Evolutionary conservation across 2,329 filamentous ascomycete species (phyloP), one percentile per base, ranked within the genome.

Genomic region (Malbranchea zuffiana): DNA sequence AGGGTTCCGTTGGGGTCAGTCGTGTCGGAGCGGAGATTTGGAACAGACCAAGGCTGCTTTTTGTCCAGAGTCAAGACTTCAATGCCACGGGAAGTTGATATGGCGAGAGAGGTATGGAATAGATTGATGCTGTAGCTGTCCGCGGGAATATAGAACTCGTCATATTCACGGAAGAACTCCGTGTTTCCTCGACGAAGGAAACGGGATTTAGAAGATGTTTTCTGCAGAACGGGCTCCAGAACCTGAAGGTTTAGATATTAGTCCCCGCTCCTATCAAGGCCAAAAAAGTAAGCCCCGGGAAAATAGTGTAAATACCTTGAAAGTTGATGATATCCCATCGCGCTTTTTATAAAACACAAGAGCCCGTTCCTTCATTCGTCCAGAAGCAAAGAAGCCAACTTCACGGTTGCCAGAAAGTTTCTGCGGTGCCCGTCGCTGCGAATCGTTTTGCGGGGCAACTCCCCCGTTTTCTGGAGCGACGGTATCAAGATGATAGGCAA

Each of bases 291-390:
- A 5, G n/a, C 20, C 5, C 11, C 20, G 30, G 20, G 20, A 34
- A 37, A 7, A 32, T 17, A 16, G 42, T 40, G 18, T 18, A 46
- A 48, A 33, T 49, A 64, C 64, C 54, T 75, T 96, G 72, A 98
- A 45, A 96, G 82, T 93, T 16, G 85, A 95, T 50, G 87, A 84
- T 43, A 95, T 71, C 18, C 81, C 81, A 56, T 96, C 90, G 44
- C 85, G 83, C 57, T 92, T 92, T 65, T 96, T 96, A 72, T 96
- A 98, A 59, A 98, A 88, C 18, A 98, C 78, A 5, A 98, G 68
- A 47, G 82, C 87, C 5, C 90, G 77, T 43, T 98, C 90, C 67
- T 98, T 98, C 87, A 98, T 95, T 42, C 82, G 78, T 6, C 88
- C 90, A 1, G 86, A 90, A 11, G 86, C 84, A 57, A 98, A 98